Percentiles rank a stretch among this genome's conserved stretches.
These are phyloP conservation scores for Hymenochaete sp. DNA, from an alignment of 1,284 basidiomycete species.

Conservation along the genomic window DNA sequence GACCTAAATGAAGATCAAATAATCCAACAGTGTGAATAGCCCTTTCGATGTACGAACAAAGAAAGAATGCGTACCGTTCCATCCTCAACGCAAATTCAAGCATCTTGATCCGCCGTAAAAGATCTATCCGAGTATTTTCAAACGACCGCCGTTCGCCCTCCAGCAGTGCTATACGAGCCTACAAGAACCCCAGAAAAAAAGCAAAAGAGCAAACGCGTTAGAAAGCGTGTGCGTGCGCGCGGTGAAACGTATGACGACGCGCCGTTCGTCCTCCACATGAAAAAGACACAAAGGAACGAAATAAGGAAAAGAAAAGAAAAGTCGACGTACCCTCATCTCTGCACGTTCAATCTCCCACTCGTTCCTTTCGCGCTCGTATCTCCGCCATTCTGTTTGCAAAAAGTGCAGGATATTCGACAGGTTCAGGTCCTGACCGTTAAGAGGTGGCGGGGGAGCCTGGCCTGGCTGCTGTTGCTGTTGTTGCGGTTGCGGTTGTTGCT, in stretches of 20 bases:
- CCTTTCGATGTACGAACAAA: slow-evolving; percentile 13
- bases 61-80: slow-evolving; percentile 62
- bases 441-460: slow-evolving; percentile 64
- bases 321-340: slow-evolving; percentile 84
- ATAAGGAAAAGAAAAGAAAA: slow-evolving; percentile 23
- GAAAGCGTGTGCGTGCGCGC: slow-evolving; percentile 21
- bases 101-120: slow-evolving; percentile 97
- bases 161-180: slow-evolving; percentile 95
- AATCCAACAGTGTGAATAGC: background rate
- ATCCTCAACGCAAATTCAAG: slow-evolving; percentile 92
- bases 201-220: slow-evolving; percentile 16
- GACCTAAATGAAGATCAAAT: slow-evolving; percentile 44
- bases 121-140: slow-evolving; percentile 93
- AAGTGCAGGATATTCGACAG: slow-evolving; percentile 95
- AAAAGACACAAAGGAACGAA: slow-evolving; percentile 3
- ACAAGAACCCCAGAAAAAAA: slow-evolving; percentile 12
- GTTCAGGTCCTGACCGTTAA: slow-evolving; percentile 82
- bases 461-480: slow-evolving; percentile 46
- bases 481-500: slow-evolving; percentile 43
- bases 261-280: too few relatives aligned
- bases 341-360: slow-evolving; percentile 99
- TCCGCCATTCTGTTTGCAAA: slow-evolving; percentile 95
- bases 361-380: slow-evolving; percentile 94
- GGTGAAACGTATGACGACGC: slow-evolving; percentile 8
- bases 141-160: slow-evolving; percentile 95